phyloP scores from a whole-genome alignment of 441 rosid species.

The Viola pubescens region DNA sequence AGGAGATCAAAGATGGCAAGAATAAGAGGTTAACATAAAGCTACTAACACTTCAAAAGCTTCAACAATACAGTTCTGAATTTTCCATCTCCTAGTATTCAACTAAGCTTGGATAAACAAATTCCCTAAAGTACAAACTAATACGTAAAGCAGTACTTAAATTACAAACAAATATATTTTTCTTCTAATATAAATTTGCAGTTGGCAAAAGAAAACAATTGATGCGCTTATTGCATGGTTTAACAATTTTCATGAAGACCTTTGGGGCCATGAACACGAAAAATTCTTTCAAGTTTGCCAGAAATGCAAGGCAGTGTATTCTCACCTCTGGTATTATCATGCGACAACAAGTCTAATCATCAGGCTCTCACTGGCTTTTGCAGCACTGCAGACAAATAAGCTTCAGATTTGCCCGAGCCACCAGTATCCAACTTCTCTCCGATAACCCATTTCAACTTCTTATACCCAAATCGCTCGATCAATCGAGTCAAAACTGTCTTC shows the following conservation, averaged over 20 bases:
- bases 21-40: not conserved
- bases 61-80: conserved; percentile 14
- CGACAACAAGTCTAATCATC: conserved; percentile 16
- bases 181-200: conserved; percentile 20
- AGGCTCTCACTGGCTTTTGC: conserved; percentile 77
- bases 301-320: conserved; percentile 4
- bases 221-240: conserved; percentile 23
- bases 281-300: conserved; percentile 14
- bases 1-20: not conserved
- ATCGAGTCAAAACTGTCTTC: conserved; percentile 60
- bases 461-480: conserved; percentile 80
- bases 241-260: conserved; percentile 24
- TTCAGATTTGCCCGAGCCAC: conserved; percentile 44
- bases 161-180: conserved; percentile 16
- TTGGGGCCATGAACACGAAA: conserved; percentile 16
- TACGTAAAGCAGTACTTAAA: conserved; percentile 1
- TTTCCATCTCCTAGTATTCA: conserved; percentile 17
- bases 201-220: conserved; percentile 17
- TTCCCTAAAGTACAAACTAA: conserved; percentile 18
- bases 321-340: conserved; percentile 18
- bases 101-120: conserved; percentile 12
- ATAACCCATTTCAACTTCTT: conserved; percentile 95
- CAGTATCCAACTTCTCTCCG: conserved; percentile 66
- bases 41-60: not conserved
- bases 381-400: conserved; percentile 78